A percentile compares a stretch with the other conserved stretches of the same genome.
These are phyloP conservation scores for Pholiota molesta DNA, from an alignment of 768 basidiomycete genomes.

Conservation along the genomic window DNA sequence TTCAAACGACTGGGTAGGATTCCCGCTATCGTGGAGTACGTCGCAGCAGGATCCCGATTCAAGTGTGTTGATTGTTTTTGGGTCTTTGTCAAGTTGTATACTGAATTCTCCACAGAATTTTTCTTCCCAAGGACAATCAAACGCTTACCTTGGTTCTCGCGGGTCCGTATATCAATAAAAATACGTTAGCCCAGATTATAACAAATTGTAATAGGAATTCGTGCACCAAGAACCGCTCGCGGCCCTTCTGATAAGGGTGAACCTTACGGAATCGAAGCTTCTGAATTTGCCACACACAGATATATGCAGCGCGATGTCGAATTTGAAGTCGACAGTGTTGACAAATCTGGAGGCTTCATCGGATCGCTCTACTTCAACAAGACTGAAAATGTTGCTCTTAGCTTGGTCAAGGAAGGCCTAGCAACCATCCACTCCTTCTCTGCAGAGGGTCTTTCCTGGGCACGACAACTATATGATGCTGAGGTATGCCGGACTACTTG, in stretches of 20 bases:
- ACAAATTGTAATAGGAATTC: slow-evolving; percentile 61
- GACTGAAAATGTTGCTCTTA: slow-evolving; percentile 82
- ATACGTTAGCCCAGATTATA: neutral
- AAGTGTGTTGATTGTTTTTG: slow-evolving; percentile 54
- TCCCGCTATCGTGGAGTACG: slow-evolving; percentile 89
- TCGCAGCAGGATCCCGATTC: slow-evolving; percentile 93
- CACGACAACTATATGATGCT: slow-evolving; percentile 77
- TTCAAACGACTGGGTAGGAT: slow-evolving; percentile 90
- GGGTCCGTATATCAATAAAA: slow-evolving; percentile 42
- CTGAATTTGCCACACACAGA: slow-evolving; percentile 74
- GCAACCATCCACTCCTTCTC: slow-evolving; percentile 90
- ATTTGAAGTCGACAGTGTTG: slow-evolving; percentile 85
- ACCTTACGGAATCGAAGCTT: slow-evolving; percentile 83
- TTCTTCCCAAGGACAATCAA: slow-evolving; percentile 90
- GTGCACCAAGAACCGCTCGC: slow-evolving; percentile 86
- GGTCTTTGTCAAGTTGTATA: neutral
- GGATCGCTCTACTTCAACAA: slow-evolving; percentile 86
- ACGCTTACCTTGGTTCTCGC: slow-evolving; percentile 90
- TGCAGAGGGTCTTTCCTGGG: slow-evolving; percentile 81
- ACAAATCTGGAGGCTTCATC: slow-evolving; percentile 97
- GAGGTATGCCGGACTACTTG: slow-evolving; percentile 54
- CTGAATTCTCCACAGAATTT: slow-evolving; percentile 52
- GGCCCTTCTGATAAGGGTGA: slow-evolving; percentile 83
- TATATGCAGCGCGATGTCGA: slow-evolving; percentile 97
- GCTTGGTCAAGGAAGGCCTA: slow-evolving; percentile 84